Percentiles rank a stretch among this genome's conserved stretches.
These are phyloP conservation scores for Syzygium aromaticum DNA, from an alignment of 345 rosid genomes.

Conservation along the genomic window DNA sequence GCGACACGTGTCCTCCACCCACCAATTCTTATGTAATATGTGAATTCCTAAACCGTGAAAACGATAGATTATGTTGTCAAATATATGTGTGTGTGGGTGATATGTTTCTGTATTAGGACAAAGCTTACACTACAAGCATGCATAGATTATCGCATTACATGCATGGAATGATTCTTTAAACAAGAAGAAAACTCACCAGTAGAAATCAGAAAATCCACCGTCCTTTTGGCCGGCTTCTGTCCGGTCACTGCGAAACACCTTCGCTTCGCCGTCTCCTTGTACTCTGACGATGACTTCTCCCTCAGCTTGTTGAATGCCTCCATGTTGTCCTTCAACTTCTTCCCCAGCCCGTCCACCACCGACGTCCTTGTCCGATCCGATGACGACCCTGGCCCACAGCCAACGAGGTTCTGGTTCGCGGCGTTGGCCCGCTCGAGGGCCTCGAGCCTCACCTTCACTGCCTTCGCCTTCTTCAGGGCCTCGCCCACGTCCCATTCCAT, in stretches of 20 bases:
- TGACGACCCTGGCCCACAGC: constrained; percentile 2
- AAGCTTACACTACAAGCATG: not conserved
- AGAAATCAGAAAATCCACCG: not conserved
- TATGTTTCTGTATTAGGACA: no score
- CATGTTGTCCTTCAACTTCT: constrained; percentile 7
- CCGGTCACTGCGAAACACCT: constrained; percentile 3
- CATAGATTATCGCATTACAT: not conserved
- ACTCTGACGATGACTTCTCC: constrained; percentile 1
- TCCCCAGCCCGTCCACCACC: constrained; percentile 8
- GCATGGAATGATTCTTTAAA: not conserved
- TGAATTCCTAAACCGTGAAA: no score
- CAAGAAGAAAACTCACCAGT: not conserved
- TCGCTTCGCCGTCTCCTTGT: constrained; percentile 3
- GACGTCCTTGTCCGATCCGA: constrained; percentile 5
- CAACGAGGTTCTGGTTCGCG: constrained; percentile 1
- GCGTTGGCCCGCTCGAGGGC: constrained; percentile 42
- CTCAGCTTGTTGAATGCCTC: not conserved
- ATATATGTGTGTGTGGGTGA: no score
- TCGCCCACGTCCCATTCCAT: constrained; percentile 55
- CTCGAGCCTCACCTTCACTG: constrained; percentile 53
- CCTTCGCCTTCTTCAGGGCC: constrained; percentile 59
- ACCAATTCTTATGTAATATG: not conserved
- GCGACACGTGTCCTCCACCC: not conserved
- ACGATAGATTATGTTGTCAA: no score
- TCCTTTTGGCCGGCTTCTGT: constrained; percentile 1